A percentile compares a stretch with the other conserved stretches of the same genome.
Evolutionary conservation across 1,284 basidiomycete species (phyloP).

Genomic region (Gymnopus androsaceus): DNA sequence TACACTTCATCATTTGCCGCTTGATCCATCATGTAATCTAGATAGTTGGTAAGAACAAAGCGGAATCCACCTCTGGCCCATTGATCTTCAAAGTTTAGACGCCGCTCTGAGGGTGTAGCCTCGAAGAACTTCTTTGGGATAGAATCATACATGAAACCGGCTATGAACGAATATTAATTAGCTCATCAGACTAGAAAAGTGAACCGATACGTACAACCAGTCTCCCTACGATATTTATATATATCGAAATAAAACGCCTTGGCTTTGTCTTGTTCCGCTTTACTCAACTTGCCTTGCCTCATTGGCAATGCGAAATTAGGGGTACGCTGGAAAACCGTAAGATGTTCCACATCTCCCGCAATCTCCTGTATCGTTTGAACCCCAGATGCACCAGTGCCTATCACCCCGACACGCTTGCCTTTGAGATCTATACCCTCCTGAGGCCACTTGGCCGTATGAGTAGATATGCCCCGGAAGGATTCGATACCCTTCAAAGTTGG

Average conservation of each 20-base stretch:
- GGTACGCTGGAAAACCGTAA: slow-evolving; percentile 31
- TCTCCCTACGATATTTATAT: slow-evolving; percentile 23
- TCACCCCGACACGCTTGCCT: slow-evolving; percentile 27
- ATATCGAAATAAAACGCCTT: slow-evolving; percentile 24
- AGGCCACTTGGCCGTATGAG: slow-evolving; percentile 29
- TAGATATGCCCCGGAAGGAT: slow-evolving; percentile 24
- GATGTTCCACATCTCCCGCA: slow-evolving; percentile 22
- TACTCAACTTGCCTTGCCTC: slow-evolving; percentile 20
- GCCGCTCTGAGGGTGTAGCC: slow-evolving; percentile 22
- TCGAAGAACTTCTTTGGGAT: slow-evolving; percentile 14
- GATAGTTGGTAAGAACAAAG: slow-evolving; percentile 19
- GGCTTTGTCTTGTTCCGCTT: slow-evolving; percentile 14
- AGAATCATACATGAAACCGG: slow-evolving; percentile 19
- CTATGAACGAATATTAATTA: background rate
- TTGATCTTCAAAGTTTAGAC: slow-evolving; percentile 21
- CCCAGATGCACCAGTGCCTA: slow-evolving; percentile 30
- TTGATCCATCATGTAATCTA: slow-evolving; percentile 20
- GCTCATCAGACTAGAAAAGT: background rate
- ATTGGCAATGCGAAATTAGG: slow-evolving; percentile 26
- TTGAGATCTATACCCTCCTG: slow-evolving; percentile 23
- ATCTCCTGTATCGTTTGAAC: slow-evolving; percentile 28
- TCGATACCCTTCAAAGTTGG: slow-evolving; percentile 24
- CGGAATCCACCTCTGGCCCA: slow-evolving; percentile 25
- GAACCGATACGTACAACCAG: slow-evolving; percentile 18
- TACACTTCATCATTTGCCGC: slow-evolving; percentile 24